These are phyloP conservation scores for Candida mesenterica DNA, from an alignment of 1,139 yeast genomes.

Conservation along the genomic window DNA sequence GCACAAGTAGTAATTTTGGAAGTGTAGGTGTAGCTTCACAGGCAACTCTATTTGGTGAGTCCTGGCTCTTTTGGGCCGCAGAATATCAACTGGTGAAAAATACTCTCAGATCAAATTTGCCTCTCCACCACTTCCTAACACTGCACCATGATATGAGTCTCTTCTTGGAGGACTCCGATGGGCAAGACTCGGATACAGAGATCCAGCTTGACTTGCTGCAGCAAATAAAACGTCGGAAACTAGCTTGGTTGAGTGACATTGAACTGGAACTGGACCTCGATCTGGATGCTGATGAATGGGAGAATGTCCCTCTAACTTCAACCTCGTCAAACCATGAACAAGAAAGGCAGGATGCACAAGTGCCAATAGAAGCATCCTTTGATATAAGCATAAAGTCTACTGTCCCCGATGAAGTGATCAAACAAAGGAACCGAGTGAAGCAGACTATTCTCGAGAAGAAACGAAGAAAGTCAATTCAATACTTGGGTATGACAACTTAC, in stretches of 20 bases:
- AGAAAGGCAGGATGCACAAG: neutral
- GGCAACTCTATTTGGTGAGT: too few species aligned
- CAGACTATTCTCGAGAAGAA: conserved; percentile 8
- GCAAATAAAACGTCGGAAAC: conserved; percentile 6
- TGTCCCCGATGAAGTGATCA: neutral
- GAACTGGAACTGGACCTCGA: conserved; percentile 10
- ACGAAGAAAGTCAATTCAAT: conserved; percentile 21
- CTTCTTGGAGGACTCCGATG: conserved; percentile 5
- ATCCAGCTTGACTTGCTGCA: conserved; percentile 1
- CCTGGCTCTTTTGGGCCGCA: too few species aligned
- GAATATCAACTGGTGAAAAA: too few species aligned
- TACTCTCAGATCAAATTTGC: too few species aligned
- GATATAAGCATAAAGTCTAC: conserved; percentile 7
- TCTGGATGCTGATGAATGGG: conserved; percentile 21
- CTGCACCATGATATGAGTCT: conserved; percentile 3
- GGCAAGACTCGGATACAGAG: neutral
- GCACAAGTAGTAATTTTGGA: too few species aligned
- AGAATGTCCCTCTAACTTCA: conserved; percentile 18
- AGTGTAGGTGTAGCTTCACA: too few species aligned
- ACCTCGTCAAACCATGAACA: conserved; percentile 1
- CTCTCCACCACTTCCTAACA: too few species aligned
- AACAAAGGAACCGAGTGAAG: conserved; percentile 5
- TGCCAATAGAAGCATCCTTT: conserved; percentile 5
- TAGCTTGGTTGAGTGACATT: conserved; percentile 2
- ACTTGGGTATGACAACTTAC: conserved; percentile 27